phyloP scores from a whole-genome alignment of 2,329 filamentous ascomycete genomes.

The Verticillium longisporum region DNA sequence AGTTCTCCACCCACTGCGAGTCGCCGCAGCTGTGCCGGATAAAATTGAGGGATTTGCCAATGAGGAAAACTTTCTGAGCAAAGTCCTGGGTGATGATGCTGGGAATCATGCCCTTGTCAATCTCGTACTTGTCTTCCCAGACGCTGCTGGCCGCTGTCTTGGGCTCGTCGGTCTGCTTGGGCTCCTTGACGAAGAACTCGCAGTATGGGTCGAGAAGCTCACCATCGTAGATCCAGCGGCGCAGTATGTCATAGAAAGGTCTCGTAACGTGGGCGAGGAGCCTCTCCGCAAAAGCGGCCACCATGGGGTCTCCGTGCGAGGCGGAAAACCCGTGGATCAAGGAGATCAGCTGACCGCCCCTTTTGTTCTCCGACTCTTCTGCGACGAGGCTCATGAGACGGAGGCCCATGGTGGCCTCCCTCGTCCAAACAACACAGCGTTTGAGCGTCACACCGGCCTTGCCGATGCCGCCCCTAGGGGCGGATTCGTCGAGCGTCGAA shows the following conservation, averaged over 20 bases:
- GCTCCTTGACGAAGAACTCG: slow-evolving; percentile 89
- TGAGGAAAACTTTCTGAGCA: slow-evolving; percentile 92
- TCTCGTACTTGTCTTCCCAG: slow-evolving; percentile 82
- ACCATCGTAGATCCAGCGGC: slow-evolving; percentile 97
- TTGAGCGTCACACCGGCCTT: slow-evolving; percentile 91
- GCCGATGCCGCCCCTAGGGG: slow-evolving; percentile 64
- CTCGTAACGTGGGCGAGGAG: slow-evolving; percentile 80
- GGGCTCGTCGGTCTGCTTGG: slow-evolving; percentile 15
- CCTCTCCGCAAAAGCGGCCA: slow-evolving; percentile 86
- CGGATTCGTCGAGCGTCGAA: slow-evolving; percentile 61
- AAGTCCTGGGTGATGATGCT: slow-evolving; percentile 91
- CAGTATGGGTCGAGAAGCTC: slow-evolving; percentile 93
- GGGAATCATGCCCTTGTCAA: slow-evolving; percentile 80
- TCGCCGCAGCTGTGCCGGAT: slow-evolving; percentile 94
- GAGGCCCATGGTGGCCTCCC: slow-evolving; percentile 92
- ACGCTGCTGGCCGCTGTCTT: neutral
- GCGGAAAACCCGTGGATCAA: slow-evolving; percentile 90
- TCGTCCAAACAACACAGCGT: slow-evolving; percentile 92
- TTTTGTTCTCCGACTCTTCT: slow-evolving; percentile 75
- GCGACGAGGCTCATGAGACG: slow-evolving; percentile 91
- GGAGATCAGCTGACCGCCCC: slow-evolving; percentile 86
- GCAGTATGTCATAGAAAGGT: slow-evolving; percentile 93
- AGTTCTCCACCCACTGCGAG: slow-evolving; percentile 89
- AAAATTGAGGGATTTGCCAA: slow-evolving; percentile 97
- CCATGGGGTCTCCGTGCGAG: slow-evolving; percentile 91